Evolutionary conservation across 345 rosid genomes (phyloP).

Genomic region (Syzygium grande): DNA sequence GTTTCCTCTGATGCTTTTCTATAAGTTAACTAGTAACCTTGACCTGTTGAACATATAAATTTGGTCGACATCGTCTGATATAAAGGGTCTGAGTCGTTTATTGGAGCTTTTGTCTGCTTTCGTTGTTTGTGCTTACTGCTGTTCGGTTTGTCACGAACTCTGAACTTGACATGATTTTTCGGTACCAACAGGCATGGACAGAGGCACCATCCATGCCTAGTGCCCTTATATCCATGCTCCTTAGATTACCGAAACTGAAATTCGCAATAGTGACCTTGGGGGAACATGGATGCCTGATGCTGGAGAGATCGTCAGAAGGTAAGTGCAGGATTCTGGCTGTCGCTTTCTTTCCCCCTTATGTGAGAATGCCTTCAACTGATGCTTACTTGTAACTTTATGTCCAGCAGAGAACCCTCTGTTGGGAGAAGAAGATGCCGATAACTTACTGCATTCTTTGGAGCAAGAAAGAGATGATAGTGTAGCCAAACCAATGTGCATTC

Average conservation of each 20-base stretch:
- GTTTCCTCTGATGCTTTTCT: not conserved
- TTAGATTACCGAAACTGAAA: slow-evolving; percentile 60
- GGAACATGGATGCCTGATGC: slow-evolving; percentile 83
- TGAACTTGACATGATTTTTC: not conserved
- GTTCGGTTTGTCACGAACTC: not conserved
- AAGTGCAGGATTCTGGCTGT: not conserved
- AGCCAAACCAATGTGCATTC: slow-evolving; percentile 37
- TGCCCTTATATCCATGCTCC: slow-evolving; percentile 75
- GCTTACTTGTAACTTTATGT: not conserved
- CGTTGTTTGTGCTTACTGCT: not conserved
- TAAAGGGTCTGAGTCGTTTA: not conserved
- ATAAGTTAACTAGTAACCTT: not conserved
- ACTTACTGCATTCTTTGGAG: slow-evolving; percentile 37
- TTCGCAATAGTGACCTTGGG: slow-evolving; percentile 85
- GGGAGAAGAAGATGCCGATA: slow-evolving; percentile 56
- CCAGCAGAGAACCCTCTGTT: slow-evolving; percentile 19
- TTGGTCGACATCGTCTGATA: not conserved
- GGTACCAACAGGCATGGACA: slow-evolving; percentile 59
- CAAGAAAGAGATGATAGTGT: slow-evolving; percentile 34
- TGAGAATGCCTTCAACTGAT: not conserved
- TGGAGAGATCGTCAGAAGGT: slow-evolving; percentile 64
- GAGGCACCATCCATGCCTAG: slow-evolving; percentile 57
- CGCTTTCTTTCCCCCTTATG: not conserved
- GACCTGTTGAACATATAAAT: not conserved
- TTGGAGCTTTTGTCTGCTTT: not conserved